A percentile compares a stretch with the other conserved stretches of the same genome.
Conservation (phyloP, 306 rosid species). For the Acmispon strigosus region DNA sequence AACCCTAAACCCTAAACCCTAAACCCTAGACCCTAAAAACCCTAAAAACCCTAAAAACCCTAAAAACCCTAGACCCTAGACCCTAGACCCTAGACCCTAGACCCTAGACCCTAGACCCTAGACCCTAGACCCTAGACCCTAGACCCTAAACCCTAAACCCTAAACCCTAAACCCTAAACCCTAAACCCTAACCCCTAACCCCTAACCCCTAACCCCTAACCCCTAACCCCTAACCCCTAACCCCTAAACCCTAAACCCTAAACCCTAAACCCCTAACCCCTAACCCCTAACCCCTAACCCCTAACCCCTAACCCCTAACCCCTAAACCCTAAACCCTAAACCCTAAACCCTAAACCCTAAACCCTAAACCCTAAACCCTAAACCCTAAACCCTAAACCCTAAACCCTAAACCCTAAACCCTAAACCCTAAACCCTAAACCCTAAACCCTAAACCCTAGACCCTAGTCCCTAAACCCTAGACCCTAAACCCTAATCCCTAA, state of each 20-base stretch:
- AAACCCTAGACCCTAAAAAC: not conserved
- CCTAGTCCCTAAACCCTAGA: no score
- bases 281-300: not conserved
- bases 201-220: no score
- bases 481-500: no score
- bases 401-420: not conserved
- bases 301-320: not conserved
- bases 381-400: conserved; percentile 12
- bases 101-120: not conserved
- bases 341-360: conserved; percentile 2
- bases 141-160: not conserved
- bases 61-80: not conserved
- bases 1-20: not conserved
- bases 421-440: not conserved
- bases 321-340: not conserved
- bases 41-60: not conserved
- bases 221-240: no score
- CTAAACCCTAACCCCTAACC: no score
- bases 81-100: not conserved
- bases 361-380: conserved; percentile 7
- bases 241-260: not conserved
- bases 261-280: not conserved
- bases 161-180: not conserved
- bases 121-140: not conserved
- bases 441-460: conserved; percentile 10